Percentiles rank a stretch among this genome's conserved stretches.
These are phyloP conservation scores for Scutellaria barbata DNA, from an alignment of 257 asterid species.

Conservation along the genomic window DNA sequence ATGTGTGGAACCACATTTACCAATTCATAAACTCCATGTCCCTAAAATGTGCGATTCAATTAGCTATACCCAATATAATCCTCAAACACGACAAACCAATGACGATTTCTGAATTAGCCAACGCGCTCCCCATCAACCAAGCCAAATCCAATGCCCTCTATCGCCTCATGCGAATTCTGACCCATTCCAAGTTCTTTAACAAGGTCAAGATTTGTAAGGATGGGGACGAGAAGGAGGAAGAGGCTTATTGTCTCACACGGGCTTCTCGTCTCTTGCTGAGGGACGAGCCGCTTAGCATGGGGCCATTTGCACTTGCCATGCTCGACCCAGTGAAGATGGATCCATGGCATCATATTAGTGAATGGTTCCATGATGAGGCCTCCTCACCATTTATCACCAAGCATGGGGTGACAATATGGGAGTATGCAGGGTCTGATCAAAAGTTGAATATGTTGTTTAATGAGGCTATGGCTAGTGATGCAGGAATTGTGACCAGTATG, in stretches of 20 bases:
- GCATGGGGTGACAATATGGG: background rate
- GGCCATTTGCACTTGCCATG: background rate
- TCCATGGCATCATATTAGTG: background rate
- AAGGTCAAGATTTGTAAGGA: too few relatives aligned
- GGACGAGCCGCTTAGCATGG: too few relatives aligned
- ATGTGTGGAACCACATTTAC: background rate
- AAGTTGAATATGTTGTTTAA: background rate
- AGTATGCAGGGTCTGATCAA: background rate
- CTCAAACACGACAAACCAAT: slow-evolving; percentile 12
- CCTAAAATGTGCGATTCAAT: background rate
- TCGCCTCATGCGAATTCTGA: background rate
- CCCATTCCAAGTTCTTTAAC: too few relatives aligned
- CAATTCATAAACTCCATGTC: background rate
- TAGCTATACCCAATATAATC: background rate
- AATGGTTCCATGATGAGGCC: background rate
- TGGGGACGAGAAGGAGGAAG: too few relatives aligned
- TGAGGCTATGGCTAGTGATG: slow-evolving; percentile 17
- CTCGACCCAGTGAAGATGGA: background rate
- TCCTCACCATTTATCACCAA: background rate
- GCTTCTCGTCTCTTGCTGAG: background rate
- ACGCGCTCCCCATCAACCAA: too few relatives aligned
- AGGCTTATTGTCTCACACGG: too few relatives aligned
- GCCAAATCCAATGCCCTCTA: background rate
- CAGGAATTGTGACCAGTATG: background rate
- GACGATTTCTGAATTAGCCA: background rate